Conservation (phyloP, 2,329 filamentous ascomycete genomes). For the Penicillium occitanis region DNA sequence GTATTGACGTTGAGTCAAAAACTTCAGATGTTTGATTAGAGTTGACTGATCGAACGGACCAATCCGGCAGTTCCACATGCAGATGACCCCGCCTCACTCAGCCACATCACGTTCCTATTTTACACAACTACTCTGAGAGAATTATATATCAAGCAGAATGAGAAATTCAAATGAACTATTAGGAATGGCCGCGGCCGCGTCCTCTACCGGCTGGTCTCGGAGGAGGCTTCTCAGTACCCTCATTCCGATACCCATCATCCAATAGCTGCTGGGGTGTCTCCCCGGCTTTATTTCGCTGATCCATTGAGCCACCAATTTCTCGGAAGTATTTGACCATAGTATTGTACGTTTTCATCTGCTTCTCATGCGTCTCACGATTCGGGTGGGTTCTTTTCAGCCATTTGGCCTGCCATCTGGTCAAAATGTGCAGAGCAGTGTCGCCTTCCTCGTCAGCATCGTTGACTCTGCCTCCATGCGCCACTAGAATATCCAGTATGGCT, state of each 20-base stretch:
- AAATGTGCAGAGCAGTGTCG: conserved; percentile 27
- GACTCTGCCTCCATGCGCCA: conserved; percentile 22
- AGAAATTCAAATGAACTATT: too few relatives aligned
- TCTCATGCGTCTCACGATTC: not conserved
- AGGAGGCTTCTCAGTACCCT: not conserved
- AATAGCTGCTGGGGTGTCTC: not conserved
- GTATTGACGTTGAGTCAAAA: not conserved
- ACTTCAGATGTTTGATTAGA: not conserved
- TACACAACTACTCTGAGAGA: not conserved
- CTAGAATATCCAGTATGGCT: conserved; percentile 24
- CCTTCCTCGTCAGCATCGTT: conserved; percentile 25
- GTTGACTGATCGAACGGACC: not conserved
- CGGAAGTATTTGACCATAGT: not conserved
- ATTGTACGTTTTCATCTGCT: conserved; percentile 22
- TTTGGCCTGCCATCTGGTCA: conserved; percentile 23
- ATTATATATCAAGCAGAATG: not conserved
- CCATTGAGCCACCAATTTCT: conserved; percentile 7
- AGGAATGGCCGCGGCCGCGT: not conserved
- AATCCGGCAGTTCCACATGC: not conserved
- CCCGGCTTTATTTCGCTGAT: conserved; percentile 1
- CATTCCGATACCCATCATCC: conserved; percentile 1
- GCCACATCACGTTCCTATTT: not conserved
- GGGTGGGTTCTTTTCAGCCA: not conserved
- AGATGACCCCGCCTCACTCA: not conserved
- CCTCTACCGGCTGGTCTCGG: not conserved